Conservation (phyloP, 177 flowering plant genomes). For the Telopea speciosissima region DNA sequence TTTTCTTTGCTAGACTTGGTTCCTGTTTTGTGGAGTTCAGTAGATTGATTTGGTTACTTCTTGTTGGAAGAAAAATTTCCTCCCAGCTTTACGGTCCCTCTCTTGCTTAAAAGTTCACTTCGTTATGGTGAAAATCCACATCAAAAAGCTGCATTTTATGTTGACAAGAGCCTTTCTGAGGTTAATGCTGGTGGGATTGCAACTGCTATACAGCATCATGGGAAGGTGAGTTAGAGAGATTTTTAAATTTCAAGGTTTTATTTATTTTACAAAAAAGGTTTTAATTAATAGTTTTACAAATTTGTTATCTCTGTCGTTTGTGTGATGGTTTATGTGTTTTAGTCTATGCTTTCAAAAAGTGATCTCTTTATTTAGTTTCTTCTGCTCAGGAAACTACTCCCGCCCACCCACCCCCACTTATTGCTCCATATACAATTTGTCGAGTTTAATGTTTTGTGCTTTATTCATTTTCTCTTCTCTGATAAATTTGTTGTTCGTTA, state of each 20-base stretch:
- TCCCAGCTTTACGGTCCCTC: constrained; percentile 67
- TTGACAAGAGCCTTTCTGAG: constrained; percentile 82
- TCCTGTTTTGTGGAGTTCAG: neutral
- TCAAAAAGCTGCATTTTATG: constrained; percentile 92
- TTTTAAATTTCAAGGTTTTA: too few species aligned
- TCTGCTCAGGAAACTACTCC: neutral
- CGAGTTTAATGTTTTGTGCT: too few species aligned
- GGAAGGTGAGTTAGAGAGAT: constrained; percentile 53
- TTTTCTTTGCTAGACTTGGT: too few species aligned
- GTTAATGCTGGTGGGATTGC: constrained; percentile 93
- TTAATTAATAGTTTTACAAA: neutral
- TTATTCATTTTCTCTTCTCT: too few species aligned
- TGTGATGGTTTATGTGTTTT: too few species aligned
- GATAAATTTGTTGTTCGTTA: neutral
- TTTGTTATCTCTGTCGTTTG: neutral
- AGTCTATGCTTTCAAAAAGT: neutral
- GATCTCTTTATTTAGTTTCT: neutral
- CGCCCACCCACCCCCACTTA: neutral
- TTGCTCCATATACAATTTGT: neutral
- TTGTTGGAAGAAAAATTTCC: constrained; percentile 65
- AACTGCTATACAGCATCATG: constrained; percentile 90
- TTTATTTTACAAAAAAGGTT: neutral
- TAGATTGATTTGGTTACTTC: neutral
- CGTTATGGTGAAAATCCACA: constrained; percentile 99
- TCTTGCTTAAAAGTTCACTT: constrained; percentile 63